phyloP scores from a whole-genome alignment of 1,139 yeast species.

The Hyphopichia buzzinii region DNA sequence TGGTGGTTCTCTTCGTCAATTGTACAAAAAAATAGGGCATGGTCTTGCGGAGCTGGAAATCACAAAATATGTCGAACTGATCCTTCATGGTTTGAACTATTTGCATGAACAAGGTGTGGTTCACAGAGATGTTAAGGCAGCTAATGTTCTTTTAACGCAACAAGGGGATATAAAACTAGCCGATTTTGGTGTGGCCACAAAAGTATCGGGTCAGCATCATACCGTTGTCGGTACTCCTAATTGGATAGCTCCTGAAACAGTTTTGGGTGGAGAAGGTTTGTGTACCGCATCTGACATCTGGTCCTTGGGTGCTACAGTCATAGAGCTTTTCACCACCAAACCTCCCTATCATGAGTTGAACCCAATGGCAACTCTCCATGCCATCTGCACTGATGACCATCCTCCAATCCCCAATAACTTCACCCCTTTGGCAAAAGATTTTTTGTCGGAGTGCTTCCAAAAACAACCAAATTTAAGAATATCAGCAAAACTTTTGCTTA shows the following conservation, averaged over 20 bases:
- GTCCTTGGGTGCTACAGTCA: conserved; percentile 94
- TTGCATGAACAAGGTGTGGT: conserved; percentile 72
- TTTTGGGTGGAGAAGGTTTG: conserved; percentile 75
- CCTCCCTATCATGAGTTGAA: conserved; percentile 86
- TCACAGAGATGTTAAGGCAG: conserved; percentile 79
- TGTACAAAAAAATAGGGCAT: conserved; percentile 55
- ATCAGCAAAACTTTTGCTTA: conserved; percentile 53
- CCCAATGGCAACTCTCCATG: conserved; percentile 88
- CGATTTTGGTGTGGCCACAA: conserved; percentile 78
- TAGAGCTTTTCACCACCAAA: conserved; percentile 79
- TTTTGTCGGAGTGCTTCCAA: conserved; percentile 74
- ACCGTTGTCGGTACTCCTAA: conserved; percentile 69
- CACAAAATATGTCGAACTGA: conserved; percentile 62
- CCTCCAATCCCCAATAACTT: conserved; percentile 72
- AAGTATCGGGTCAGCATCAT: conserved; percentile 41
- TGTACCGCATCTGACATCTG: conserved; percentile 85
- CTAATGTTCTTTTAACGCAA: conserved; percentile 64
- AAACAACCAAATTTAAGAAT: conserved; percentile 64
- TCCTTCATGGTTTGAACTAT: conserved; percentile 68
- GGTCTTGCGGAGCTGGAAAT: conserved; percentile 63
- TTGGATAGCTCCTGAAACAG: conserved; percentile 88
- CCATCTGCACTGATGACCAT: conserved; percentile 81
- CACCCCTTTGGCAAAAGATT: conserved; percentile 56
- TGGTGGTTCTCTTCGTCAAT: conserved; percentile 77
- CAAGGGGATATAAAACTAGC: conserved; percentile 66